Evolutionary conservation across 768 basidiomycete genomes (phyloP), one percentile per base, ranked within the genome.

Genomic region (Mrakia frigida): DNA sequence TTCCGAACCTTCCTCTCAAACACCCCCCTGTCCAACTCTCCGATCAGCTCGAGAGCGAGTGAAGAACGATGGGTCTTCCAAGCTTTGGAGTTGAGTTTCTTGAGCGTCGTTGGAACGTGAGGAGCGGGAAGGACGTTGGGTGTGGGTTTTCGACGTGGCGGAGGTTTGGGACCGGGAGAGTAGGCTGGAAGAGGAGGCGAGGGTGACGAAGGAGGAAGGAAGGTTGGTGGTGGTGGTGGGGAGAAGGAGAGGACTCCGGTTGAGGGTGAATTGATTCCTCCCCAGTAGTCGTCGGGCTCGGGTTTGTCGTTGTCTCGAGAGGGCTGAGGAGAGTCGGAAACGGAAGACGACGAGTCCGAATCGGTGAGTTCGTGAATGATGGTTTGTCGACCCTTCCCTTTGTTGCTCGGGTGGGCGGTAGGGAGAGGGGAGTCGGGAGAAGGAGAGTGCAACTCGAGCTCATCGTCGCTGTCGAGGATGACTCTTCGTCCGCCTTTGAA

Each of bases 31-130:
- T 77, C 76, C 25, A 77, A 71, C 23, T 77, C 76, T 37, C 16
- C 33, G 60, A 77, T 56, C 1, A 77, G 52, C 3, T 68, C 63
- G 21, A 77, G 70, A 3, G 76, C 70, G 33, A 77, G 70, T 3
- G 60, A 18, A n/a, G 63, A 61, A 37, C 76, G 76, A 39, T 63
- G 76, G 6, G n/a, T 10, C 65, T 73, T 77, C 76, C 76, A 77
- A 6, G 70, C 71, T 50, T 77, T 77, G 23, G 76, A 73, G 71
- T 68, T 77, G 61, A 73, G 10, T 25, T 77, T 77, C 33, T 77
- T 77, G 65, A 67, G 7, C 25, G 53, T 31, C 35, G 63, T 16
- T 14, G 73, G 46, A 14, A 2, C 16, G 18, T 23, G 73, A 63
- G 59, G 37, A 21, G 31, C 13, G 37, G 52, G 28, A 3, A 37